Percentiles rank a stretch among this genome's conserved stretches.
phyloP scores from a whole-genome alignment of 192 early-diverging fungal species.

The Martensiomyces pterosporus region DNA sequence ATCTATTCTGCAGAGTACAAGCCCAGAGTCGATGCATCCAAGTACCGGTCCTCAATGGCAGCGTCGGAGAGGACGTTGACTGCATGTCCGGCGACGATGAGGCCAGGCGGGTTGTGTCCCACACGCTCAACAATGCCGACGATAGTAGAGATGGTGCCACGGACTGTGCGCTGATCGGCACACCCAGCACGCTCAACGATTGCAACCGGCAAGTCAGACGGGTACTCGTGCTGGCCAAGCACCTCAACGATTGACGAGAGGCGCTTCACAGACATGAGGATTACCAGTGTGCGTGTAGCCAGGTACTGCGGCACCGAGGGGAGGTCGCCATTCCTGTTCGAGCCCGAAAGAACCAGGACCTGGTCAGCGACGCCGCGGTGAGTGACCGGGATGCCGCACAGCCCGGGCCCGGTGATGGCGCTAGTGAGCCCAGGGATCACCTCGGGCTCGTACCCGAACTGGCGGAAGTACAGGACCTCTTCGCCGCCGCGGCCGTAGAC shows the following conservation, averaged over 20 bases:
- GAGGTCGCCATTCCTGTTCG: constrained; percentile 71
- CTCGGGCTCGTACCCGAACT: constrained; percentile 64
- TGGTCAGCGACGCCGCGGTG: constrained; percentile 85
- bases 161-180: constrained; percentile 64
- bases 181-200: constrained; percentile 84
- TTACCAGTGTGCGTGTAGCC: constrained; percentile 67
- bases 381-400: constrained; percentile 77
- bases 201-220: constrained; percentile 61
- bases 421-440: constrained; percentile 78
- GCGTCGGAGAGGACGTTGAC: constrained; percentile 52
- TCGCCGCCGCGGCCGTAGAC: constrained; percentile 92
- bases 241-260: constrained; percentile 61
- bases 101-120: constrained; percentile 67
- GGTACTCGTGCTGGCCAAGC: constrained; percentile 60
- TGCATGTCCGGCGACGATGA: constrained; percentile 73
- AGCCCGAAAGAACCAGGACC: constrained; percentile 77
- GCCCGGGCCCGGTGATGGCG: constrained; percentile 69
- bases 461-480: constrained; percentile 71
- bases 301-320: constrained; percentile 68
- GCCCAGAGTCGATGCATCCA: constrained; percentile 33
- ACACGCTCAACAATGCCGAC: constrained; percentile 58
- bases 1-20: constrained; percentile 37
- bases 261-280: constrained; percentile 81
- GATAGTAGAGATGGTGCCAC: constrained; percentile 62
- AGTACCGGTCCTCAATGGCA: constrained; percentile 40